Conservation (phyloP, 2,329 filamentous ascomycete genomes). For the Periconia sp. region DNA sequence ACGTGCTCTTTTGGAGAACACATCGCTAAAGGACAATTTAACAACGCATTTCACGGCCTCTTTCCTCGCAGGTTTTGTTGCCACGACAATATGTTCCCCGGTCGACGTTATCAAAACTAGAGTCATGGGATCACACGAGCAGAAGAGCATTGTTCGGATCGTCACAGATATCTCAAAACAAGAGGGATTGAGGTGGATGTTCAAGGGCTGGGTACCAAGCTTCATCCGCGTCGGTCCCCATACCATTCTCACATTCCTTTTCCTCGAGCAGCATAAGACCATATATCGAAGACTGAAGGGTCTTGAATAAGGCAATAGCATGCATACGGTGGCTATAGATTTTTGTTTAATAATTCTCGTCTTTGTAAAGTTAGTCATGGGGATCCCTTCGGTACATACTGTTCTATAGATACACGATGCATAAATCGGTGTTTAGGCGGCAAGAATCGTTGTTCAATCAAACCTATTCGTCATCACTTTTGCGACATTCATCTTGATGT, state of each 20-base stretch:
- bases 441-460: no score
- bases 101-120: conserved; percentile 90
- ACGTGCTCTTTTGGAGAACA: conserved; percentile 68
- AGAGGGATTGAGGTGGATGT: conserved; percentile 83
- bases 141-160: conserved; percentile 62
- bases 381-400: no score
- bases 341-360: background rate
- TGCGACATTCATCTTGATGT: no score
- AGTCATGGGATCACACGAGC: conserved; percentile 73
- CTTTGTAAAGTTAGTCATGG: no score
- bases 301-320: conserved; percentile 14
- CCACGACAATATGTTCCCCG: conserved; percentile 83
- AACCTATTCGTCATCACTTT: no score
- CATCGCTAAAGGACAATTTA: conserved; percentile 70
- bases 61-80: conserved; percentile 79
- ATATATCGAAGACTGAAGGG: conserved; percentile 61
- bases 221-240: conserved; percentile 73
- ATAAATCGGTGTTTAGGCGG: no score
- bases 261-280: conserved; percentile 86
- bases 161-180: conserved; percentile 70
- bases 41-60: conserved; percentile 79
- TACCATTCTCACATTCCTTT: conserved; percentile 86
- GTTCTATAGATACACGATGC: no score
- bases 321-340: background rate
- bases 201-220: conserved; percentile 88